Conservation (phyloP, 495 filamentous ascomycete genomes). For the Polyplosphaeria fusca region DNA sequence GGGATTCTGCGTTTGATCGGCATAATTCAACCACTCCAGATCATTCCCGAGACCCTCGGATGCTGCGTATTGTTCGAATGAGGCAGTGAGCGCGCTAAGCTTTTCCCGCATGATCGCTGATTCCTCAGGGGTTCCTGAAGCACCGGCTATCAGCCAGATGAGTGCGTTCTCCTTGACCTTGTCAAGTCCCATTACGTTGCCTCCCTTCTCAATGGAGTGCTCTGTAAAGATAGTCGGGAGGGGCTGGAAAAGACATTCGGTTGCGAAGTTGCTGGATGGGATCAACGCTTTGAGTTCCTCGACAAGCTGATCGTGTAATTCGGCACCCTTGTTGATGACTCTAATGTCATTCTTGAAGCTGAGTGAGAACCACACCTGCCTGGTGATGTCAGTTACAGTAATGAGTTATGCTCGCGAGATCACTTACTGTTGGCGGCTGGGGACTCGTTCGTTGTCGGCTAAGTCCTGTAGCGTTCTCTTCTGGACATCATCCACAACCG, state of each 20-base stretch:
- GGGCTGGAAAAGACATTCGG: slow-evolving; percentile 21
- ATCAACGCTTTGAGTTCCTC: slow-evolving; percentile 12
- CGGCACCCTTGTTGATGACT: slow-evolving; percentile 16
- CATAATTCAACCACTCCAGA: slow-evolving; percentile 50
- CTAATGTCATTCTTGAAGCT: slow-evolving; percentile 19
- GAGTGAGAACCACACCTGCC: slow-evolving; percentile 9
- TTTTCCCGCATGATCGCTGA: slow-evolving; percentile 38
- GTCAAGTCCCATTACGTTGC: slow-evolving; percentile 21
- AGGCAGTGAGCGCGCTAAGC: slow-evolving; percentile 32
- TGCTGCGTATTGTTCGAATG: neutral
- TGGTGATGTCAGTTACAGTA: neutral
- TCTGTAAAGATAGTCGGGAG: slow-evolving; percentile 4
- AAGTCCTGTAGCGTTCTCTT: slow-evolving; percentile 14
- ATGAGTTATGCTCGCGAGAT: too few relatives aligned
- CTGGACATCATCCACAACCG: slow-evolving; percentile 15
- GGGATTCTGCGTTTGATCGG: slow-evolving; percentile 37
- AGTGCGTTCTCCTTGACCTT: slow-evolving; percentile 23
- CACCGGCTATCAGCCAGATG: slow-evolving; percentile 33
- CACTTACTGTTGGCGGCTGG: slow-evolving; percentile 10
- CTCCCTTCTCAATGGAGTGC: slow-evolving; percentile 11
- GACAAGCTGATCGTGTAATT: slow-evolving; percentile 17
- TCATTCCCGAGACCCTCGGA: neutral
- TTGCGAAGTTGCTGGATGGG: slow-evolving; percentile 4
- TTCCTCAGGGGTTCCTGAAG: slow-evolving; percentile 36
- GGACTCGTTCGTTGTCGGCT: slow-evolving; percentile 9